These are phyloP conservation scores for Mycena belliarum DNA, from an alignment of 768 basidiomycete species.

Conservation along the genomic window DNA sequence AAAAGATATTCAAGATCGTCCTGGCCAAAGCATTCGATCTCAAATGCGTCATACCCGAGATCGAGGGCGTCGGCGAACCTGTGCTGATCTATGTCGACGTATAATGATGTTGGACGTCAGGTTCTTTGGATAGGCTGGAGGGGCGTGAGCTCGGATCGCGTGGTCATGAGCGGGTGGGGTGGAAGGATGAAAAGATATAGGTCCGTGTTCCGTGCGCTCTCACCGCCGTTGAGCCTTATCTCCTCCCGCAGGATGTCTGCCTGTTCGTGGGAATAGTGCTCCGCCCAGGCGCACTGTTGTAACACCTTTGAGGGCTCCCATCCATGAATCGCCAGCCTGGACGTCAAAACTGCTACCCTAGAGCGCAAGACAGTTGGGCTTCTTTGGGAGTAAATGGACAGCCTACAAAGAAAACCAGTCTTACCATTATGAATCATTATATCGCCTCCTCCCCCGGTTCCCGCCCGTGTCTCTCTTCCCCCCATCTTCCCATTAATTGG, in stretches of 20 bases:
- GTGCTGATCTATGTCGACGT: slow-evolving; percentile 92
- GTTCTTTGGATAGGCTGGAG: slow-evolving; percentile 20
- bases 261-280: slow-evolving; percentile 26
- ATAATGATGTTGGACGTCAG: slow-evolving; percentile 32
- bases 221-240: not conserved
- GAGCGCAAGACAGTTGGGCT: slow-evolving; percentile 25
- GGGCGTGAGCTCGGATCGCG: slow-evolving; percentile 11
- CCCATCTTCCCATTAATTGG: slow-evolving; percentile 25
- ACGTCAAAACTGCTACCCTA: slow-evolving; percentile 24
- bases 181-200: slow-evolving; percentile 34
- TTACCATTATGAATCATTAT: slow-evolving; percentile 23
- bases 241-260: slow-evolving; percentile 15
- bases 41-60: slow-evolving; percentile 98
- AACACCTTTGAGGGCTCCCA: slow-evolving; percentile 24
- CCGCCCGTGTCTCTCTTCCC: slow-evolving; percentile 11
- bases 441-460: slow-evolving; percentile 9
- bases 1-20: slow-evolving; percentile 99
- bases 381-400: slow-evolving; percentile 20
- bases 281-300: slow-evolving; percentile 25
- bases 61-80: slow-evolving; percentile 95
- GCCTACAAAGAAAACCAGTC: slow-evolving; percentile 18
- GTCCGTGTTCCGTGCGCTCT: slow-evolving; percentile 20
- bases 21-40: slow-evolving; percentile 97
- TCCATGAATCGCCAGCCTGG: slow-evolving; percentile 24
- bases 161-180: slow-evolving; percentile 26